Percentiles rank a stretch among this genome's conserved stretches.
phyloP scores from a whole-genome alignment of 2,329 filamentous ascomycete genomes.

The Tympanopsis confertula region DNA sequence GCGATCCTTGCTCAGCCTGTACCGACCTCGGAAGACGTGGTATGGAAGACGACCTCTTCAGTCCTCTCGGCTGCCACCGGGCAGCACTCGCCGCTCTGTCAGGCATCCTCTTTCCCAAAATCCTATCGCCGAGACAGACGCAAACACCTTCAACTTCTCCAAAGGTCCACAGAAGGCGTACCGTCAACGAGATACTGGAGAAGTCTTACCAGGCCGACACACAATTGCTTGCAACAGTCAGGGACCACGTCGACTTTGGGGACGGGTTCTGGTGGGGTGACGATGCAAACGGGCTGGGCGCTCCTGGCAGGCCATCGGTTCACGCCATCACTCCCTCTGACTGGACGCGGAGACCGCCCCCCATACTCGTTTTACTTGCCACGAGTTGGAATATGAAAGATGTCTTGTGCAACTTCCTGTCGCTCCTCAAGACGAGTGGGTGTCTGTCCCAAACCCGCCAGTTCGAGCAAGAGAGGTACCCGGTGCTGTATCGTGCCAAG shows the following conservation, averaged over 20 bases:
- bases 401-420: conserved; percentile 37
- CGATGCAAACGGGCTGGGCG: too few species aligned
- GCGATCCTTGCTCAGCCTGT: conserved; percentile 35
- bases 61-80: conserved; percentile 36
- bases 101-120: conserved; percentile 26
- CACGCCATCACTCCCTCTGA: neutral
- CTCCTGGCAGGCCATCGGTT: too few species aligned
- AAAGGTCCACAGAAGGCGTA: conserved; percentile 28
- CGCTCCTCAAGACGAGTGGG: conserved; percentile 37
- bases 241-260: conserved; percentile 35
- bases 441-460: conserved; percentile 34
- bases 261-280: conserved; percentile 49
- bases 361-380: conserved; percentile 35
- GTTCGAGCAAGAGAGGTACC: conserved; percentile 33
- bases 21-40: conserved; percentile 19
- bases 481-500: conserved; percentile 40
- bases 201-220: conserved; percentile 28
- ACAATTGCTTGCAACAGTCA: conserved; percentile 27
- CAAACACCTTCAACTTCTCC: conserved; percentile 39
- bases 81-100: conserved; percentile 32
- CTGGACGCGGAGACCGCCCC: conserved; percentile 26
- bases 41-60: conserved; percentile 32
- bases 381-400: conserved; percentile 37
- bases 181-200: conserved; percentile 39
- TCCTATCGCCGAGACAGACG: conserved; percentile 32